Base-by-base conservation (phyloP, 2,329 filamentous ascomycete genomes). In the Verticillium klebahnii region DNA sequence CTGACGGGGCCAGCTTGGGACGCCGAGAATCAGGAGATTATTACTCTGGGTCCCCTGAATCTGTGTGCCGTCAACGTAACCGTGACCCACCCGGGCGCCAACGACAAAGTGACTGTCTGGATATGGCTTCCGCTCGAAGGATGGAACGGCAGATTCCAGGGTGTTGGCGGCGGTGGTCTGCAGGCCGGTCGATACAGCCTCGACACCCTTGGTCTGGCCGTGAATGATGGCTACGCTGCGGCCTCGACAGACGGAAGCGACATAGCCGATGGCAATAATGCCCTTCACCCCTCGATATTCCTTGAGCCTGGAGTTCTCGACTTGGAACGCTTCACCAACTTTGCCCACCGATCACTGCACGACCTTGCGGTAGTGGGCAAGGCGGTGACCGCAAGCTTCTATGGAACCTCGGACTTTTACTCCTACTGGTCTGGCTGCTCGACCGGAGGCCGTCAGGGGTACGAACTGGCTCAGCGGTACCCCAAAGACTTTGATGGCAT, bases 401-500 rank as follows among this genome's bases (percentile, higher is more conserved):
- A 86, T 65, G 72, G 75, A 0, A 63, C 58, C 1, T 8, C 40
- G 0, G 69, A 72, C 0, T 81, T 79, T 60, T 81, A 77, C 0
- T 45, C 62, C 2, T 88, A 87, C 70, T 87, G 81, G 63, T 68
- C 81, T 2, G 85, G 85, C 8, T 88, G 85, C 67, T 87, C 83
- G 0, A 81, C 83, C 0, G 86, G 86, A 7, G 85, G 86, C 1
- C 76, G 85, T 0, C 83, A 88, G 73, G 85, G 83, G 3, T 73
- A 85, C 37, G 82, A 82, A 60, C 78, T 80, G 7, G 79, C 82
- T 0, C 79, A 87, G 65, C 68, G 73, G 15, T 86, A 79, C 63
- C 83, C 85, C 0, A 73, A 80, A 0, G 83, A 86, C 63, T 87
- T 85, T 59, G 83, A 88, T 59, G 84, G 84, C 23, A 78, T 86